Evolutionary conservation across 257 asterid genomes (phyloP).

Genomic region (Apocynum venetum): DNA sequence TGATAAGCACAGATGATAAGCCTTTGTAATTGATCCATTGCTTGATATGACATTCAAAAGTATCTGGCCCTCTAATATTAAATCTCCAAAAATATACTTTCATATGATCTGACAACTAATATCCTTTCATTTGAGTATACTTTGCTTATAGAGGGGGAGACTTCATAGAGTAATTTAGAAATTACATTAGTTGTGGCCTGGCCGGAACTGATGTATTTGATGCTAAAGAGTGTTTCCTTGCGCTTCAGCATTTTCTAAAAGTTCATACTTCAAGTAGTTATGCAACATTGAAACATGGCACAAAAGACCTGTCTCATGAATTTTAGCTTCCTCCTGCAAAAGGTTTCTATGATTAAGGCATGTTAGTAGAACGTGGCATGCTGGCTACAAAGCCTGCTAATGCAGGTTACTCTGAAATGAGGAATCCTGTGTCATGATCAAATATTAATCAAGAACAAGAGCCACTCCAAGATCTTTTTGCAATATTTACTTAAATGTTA

Average conservation of each 20-base stretch:
- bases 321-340: neutral
- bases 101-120: neutral
- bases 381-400: neutral
- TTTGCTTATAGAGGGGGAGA: neutral
- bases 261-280: neutral
- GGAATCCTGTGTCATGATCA: neutral
- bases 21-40: neutral
- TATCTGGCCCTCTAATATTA: neutral
- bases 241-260: neutral
- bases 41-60: neutral
- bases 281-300: neutral
- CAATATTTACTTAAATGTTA: neutral
- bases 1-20: neutral
- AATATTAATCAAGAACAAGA: neutral
- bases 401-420: neutral
- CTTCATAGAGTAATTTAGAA: neutral
- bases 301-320: neutral
- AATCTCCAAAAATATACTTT: neutral
- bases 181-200: neutral
- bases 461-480: neutral
- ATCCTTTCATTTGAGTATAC: neutral
- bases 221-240: neutral
- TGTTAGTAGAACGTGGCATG: neutral
- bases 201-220: neutral
- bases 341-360: neutral